Base-by-base conservation (phyloP, 306 rosid species). In the Phaseolus lunatus region DNA sequence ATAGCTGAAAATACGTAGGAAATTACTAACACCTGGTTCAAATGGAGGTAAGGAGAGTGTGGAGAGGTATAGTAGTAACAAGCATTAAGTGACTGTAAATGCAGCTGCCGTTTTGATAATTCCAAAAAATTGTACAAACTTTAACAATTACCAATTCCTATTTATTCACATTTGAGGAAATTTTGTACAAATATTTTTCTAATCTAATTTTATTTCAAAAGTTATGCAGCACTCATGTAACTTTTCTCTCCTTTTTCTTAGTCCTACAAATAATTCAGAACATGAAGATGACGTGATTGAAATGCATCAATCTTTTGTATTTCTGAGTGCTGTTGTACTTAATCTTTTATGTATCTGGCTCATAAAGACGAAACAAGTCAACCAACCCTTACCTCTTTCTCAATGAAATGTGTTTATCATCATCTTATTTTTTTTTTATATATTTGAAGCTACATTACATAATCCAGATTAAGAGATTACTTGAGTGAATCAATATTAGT, bases 1-100 rank as follows among this genome's bases (percentile, higher is more conserved):
- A 82, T 50, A 83, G 84, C 69, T 83, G 80, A 67, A 81, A 72
- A 69, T 87, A 79, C 79, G 82, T 92, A 90, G 90, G 82, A 71
- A 83, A 83, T 53, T 86, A 74, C 87, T 84, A 84, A 85, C 77
- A 77, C 73, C 82, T 76, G 81, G 78, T 70, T 76, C 67, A 70
- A 70, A 63, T 82, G 85, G 70, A 82, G 24, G 50, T 35, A 69
- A 49, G 65, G 39, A 14, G 39, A 78, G 35, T 12, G 9, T 33
- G 56, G 67, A 73, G 37, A 59, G 77, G 81, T 85, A 86, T 54
- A 76, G 84, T 67, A 33, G 84, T 67, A 33, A 73, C 76, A 20
- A 82, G 81, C 72, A 56, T 76, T 78, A 77, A 64, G 75, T 64
- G 68, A 76, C 69, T 80, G 82, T 85, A 80, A 68, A 82, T 82